Evolutionary conservation across 1,284 basidiomycete species (phyloP).

Genomic region (Ceratobasidium sp.): DNA sequence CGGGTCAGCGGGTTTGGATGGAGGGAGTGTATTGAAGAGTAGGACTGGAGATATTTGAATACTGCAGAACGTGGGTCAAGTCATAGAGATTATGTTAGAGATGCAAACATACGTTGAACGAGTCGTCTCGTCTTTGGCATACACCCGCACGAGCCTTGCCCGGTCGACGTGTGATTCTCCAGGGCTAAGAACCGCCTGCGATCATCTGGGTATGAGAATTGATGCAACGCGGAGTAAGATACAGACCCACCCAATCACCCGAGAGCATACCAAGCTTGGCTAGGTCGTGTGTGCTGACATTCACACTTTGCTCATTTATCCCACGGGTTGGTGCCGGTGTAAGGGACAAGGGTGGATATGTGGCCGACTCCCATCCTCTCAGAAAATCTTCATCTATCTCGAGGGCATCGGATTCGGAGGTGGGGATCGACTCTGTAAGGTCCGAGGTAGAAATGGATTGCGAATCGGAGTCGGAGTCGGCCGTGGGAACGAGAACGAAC

Average conservation of each 20-base stretch:
- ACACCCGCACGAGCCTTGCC: constrained; percentile 59
- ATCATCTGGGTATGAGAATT: constrained; percentile 26
- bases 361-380: constrained; percentile 53
- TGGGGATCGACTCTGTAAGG: constrained; percentile 16
- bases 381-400: constrained; percentile 77
- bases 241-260: constrained; percentile 80
- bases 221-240: constrained; percentile 16
- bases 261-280: constrained; percentile 76
- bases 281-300: constrained; percentile 67
- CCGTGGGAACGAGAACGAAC: constrained; percentile 60
- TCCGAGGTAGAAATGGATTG: constrained; percentile 42
- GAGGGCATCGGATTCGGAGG: constrained; percentile 55
- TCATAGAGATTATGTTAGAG: neutral
- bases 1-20: constrained; percentile 41
- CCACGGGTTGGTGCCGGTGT: constrained; percentile 5
- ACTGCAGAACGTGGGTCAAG: constrained; percentile 1
- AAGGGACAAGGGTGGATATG: constrained; percentile 43
- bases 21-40: constrained; percentile 58
- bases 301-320: constrained; percentile 50
- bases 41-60: constrained; percentile 61
- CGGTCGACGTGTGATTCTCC: constrained; percentile 36
- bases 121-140: constrained; percentile 59
- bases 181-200: constrained; percentile 42
- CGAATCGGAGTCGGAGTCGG: constrained; percentile 43
- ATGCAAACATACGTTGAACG: constrained; percentile 47